Evolutionary conservation across 371 early-diverging fungal species (phyloP).

Genomic region (Mortierella sp.): DNA sequence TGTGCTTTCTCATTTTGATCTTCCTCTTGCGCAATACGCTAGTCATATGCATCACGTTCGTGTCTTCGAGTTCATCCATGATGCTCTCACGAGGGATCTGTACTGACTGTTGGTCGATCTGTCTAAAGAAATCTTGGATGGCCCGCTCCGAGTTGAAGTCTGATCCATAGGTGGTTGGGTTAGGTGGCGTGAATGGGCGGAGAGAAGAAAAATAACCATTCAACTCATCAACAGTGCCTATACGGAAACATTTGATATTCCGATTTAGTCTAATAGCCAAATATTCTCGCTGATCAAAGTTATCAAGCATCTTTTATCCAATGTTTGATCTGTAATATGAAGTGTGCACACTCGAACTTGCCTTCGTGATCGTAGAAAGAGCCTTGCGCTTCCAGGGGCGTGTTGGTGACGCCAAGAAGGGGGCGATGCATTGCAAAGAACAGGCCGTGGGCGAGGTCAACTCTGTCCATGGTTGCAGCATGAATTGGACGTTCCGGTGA

Average conservation of each 20-base stretch:
- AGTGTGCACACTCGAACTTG: slow-evolving; percentile 9
- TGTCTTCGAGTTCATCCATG: slow-evolving; percentile 35
- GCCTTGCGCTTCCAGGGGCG: slow-evolving; percentile 15
- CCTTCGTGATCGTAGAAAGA: slow-evolving; percentile 27
- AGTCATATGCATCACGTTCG: slow-evolving; percentile 42
- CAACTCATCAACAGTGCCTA: slow-evolving; percentile 30
- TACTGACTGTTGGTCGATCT: slow-evolving; percentile 16
- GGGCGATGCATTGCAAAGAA: slow-evolving; percentile 57
- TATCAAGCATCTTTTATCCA: background rate
- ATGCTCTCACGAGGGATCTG: slow-evolving; percentile 12
- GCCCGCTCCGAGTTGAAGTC: slow-evolving; percentile 23
- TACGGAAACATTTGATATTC: background rate
- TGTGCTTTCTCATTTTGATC: slow-evolving; percentile 92
- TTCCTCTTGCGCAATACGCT: slow-evolving; percentile 84
- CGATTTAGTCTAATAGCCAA: background rate
- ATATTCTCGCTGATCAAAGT: background rate
- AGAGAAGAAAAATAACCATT: slow-evolving; percentile 44
- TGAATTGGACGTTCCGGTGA: slow-evolving; percentile 28
- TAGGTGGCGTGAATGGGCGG: slow-evolving; percentile 42
- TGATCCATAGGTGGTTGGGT: background rate
- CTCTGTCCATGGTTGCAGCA: slow-evolving; percentile 39
- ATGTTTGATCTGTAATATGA: background rate
- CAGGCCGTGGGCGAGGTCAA: slow-evolving; percentile 50
- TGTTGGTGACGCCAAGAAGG: slow-evolving; percentile 40
- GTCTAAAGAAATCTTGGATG: slow-evolving; percentile 39